These are phyloP conservation scores for Albizia julibrissin DNA, from an alignment of 306 rosid species.

Conservation along the genomic window DNA sequence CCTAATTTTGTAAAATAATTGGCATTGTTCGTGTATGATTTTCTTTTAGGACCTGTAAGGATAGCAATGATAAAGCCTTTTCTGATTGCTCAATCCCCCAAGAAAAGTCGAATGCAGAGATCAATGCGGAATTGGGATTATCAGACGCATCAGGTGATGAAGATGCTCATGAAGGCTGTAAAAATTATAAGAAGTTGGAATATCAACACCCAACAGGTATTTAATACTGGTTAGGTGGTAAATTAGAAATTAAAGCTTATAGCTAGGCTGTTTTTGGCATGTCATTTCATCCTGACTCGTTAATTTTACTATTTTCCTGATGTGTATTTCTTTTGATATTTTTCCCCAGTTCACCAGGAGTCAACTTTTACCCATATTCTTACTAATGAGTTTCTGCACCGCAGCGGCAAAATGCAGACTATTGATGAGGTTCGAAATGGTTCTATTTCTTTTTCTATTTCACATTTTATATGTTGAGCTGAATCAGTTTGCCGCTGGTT, in stretches of 20 bases:
- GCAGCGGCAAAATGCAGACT: slow-evolving; percentile 78
- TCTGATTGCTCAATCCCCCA: slow-evolving; percentile 83
- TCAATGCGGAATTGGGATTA: slow-evolving; percentile 88
- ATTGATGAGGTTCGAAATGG: slow-evolving; percentile 76
- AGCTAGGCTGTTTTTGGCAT: slow-evolving; percentile 18
- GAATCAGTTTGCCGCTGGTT: background rate
- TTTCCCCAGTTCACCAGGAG: slow-evolving; percentile 68
- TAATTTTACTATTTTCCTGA: slow-evolving; percentile 25
- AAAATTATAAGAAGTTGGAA: slow-evolving; percentile 65
- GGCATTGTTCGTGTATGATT: slow-evolving; percentile 31
- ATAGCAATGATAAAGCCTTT: slow-evolving; percentile 67
- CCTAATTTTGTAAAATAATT: slow-evolving; percentile 25
- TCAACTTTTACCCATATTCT: slow-evolving; percentile 60
- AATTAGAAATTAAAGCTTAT: slow-evolving; percentile 23
- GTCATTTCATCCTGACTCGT: slow-evolving; percentile 11
- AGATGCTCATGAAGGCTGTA: slow-evolving; percentile 60
- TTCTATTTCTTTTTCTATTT: slow-evolving; percentile 28
- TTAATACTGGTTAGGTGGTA: slow-evolving; percentile 25
- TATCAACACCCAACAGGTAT: slow-evolving; percentile 58
- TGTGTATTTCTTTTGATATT: slow-evolving; percentile 20
- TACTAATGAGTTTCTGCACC: slow-evolving; percentile 87
- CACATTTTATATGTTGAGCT: slow-evolving; percentile 15
- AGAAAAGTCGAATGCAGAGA: slow-evolving; percentile 96
- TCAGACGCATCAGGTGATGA: slow-evolving; percentile 97
- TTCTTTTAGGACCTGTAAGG: slow-evolving; percentile 81